Evolutionary conservation across 345 rosid species (phyloP), one percentile per base, ranked within the genome.

Genomic region (Excoecaria agallocha): DNA sequence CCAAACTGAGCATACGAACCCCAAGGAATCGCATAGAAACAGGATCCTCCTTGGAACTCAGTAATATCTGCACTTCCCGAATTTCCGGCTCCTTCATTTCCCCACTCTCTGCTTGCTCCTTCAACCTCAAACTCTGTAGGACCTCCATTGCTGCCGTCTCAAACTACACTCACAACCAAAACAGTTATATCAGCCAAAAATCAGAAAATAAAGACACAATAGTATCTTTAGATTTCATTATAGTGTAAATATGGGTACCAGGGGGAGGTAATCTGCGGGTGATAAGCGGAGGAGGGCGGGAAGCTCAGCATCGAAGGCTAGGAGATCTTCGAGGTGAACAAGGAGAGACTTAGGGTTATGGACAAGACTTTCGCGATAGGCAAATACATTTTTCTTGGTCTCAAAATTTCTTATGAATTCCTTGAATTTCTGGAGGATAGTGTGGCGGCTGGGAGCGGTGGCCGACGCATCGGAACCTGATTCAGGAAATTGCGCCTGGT

Each of bases 131-230:
- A 79, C 97, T 82, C 63, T 85, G 91, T 60, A 91, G 77, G 66
- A 91, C 99, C 88, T 93, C 99, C 9, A 83, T 88, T 2, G 98
- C 99, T 3, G 98, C 99, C 5, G 87, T 89, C 91, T 93, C 98
- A 55, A 95, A 90, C 97, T 92, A 71, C n/a, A 58, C 58, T 54
- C 35, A 45, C 35, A 69, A 54, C 69, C 6, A 30, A 12, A 41
- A 66, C 46, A 38, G 0, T 55, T 3, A 67, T 50, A 62, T 50
- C 38, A 22, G 30, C 1, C 54, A 66, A 6, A 20, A 63, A 17
- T 41, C 35, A 20, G 35, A 22, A 25, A 7, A 45, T 30, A 30
- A 30, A 30, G 1, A 30, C 30, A 2, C 30, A 2, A 30, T 30
- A 30, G 30, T 30, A 30, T 15, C 22, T 43, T 22, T 0, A 57